A percentile compares a stretch with the other conserved stretches of the same genome.
Evolutionary conservation across 176 grass and related monocot genomes (phyloP).

Genomic region (Bonia amplexicaulis): DNA sequence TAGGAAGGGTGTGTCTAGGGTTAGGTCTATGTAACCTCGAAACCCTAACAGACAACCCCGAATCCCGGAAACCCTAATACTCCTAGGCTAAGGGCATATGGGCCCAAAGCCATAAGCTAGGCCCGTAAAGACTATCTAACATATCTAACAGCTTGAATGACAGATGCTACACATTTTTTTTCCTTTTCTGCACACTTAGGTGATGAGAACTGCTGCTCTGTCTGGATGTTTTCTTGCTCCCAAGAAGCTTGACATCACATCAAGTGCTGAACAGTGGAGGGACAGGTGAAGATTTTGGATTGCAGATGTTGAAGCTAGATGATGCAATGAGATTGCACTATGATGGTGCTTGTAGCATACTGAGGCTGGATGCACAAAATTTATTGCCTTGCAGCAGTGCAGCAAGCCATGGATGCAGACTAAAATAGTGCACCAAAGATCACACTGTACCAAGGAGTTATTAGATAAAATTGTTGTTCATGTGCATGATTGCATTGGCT

Average conservation of each 20-base stretch:
- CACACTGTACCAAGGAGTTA: background rate
- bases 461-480: background rate
- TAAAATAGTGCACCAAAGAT: background rate
- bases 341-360: background rate
- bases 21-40: too few species aligned
- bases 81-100: too few species aligned
- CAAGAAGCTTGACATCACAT: slow-evolving; percentile 31
- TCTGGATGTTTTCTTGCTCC: slow-evolving; percentile 68
- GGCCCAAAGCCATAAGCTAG: too few species aligned
- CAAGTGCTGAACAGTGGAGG: background rate
- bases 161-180: background rate
- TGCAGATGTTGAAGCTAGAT: background rate
- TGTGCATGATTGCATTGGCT: background rate
- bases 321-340: background rate
- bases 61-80: too few species aligned
- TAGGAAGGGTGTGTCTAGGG: too few species aligned
- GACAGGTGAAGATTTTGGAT: background rate
- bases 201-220: slow-evolving; percentile 74
- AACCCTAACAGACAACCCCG: too few species aligned
- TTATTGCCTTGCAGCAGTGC: background rate
- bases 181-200: slow-evolving; percentile 31
- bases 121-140: too few species aligned
- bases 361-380: background rate
- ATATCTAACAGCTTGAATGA: too few species aligned
- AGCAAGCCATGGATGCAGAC: background rate